Conservation (phyloP, 176 grass and related monocot genomes). For the Musa troglodytarum region DNA sequence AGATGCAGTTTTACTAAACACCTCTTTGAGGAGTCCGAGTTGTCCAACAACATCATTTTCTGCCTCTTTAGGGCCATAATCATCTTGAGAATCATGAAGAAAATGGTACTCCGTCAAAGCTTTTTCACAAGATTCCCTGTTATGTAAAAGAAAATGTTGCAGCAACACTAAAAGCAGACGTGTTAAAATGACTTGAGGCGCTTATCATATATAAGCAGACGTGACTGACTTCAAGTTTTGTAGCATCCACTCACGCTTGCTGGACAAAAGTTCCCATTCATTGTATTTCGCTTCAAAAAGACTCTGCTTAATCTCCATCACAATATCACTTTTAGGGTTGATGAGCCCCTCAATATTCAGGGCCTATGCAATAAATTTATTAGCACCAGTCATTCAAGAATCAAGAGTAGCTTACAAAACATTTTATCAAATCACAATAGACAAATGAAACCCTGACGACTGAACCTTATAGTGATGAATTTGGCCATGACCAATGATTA, state of each 20-base stretch:
- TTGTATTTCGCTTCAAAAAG: constrained; percentile 79
- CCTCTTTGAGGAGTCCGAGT: constrained; percentile 43
- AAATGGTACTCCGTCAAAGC: constrained; percentile 47
- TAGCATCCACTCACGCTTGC: constrained; percentile 28
- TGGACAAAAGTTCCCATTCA: constrained; percentile 68
- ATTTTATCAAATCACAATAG: constrained; percentile 3
- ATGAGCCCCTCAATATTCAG: constrained; percentile 77
- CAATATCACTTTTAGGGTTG: constrained; percentile 64
- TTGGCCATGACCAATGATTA: neutral
- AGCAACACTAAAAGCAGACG: neutral
- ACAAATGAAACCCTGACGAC: neutral
- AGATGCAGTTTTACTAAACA: constrained; percentile 52
- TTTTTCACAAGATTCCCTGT: constrained; percentile 60
- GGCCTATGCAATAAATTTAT: constrained; percentile 31
- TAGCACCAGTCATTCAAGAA: constrained; percentile 2
- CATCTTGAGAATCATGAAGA: constrained; percentile 33
- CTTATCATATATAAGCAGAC: constrained; percentile 7
- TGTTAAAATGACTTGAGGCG: neutral
- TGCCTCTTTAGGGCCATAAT: constrained; percentile 23
- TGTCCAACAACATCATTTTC: constrained; percentile 5
- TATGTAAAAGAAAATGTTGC: constrained; percentile 5
- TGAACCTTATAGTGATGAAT: neutral
- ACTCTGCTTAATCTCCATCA: constrained; percentile 73
- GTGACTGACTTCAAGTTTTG: constrained; percentile 44
- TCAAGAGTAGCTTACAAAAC: constrained; percentile 8